Conservation (phyloP, 2,329 filamentous ascomycete species). For the Cladosporium sp. region DNA sequence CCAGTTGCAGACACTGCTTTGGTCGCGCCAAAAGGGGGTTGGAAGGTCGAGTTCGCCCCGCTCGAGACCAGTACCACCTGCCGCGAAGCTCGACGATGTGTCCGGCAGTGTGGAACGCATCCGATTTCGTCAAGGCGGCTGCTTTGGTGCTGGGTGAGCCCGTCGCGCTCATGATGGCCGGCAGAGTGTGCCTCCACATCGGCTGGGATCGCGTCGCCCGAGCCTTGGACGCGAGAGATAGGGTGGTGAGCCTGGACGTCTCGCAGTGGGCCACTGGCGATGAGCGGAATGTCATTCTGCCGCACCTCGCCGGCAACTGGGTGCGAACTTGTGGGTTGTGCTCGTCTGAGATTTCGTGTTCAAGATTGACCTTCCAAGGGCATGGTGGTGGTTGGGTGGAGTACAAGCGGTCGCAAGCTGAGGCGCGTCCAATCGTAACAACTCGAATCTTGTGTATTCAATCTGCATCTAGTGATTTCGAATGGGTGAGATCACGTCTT, state of each 20-base stretch:
- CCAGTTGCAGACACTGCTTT: not conserved
- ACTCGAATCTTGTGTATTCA: not conserved
- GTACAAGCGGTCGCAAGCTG: not conserved
- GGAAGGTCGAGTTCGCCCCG: not conserved
- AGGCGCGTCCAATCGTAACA: not conserved
- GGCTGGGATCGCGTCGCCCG: not conserved
- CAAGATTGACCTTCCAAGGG: not conserved
- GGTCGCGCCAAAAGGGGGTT: not conserved
- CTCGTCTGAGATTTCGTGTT: not conserved
- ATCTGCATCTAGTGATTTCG: not conserved
- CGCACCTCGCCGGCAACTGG: conserved; percentile 1
- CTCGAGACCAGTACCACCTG: not conserved
- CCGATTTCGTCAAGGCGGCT: not conserved
- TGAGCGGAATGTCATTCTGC: not conserved
- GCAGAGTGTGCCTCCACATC: not conserved
- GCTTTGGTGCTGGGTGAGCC: not conserved
- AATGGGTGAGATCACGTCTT: not conserved
- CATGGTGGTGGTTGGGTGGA: not conserved
- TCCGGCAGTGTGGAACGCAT: not conserved
- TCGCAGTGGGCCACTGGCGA: not conserved
- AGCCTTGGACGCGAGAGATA: not conserved
- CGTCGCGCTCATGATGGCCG: not conserved
- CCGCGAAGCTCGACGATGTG: not conserved
- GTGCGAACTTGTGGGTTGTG: not conserved
- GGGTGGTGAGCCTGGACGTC: not conserved